These are phyloP conservation scores for Solanum megistacrolobum DNA, from an alignment of 257 asterid species.

Conservation along the genomic window DNA sequence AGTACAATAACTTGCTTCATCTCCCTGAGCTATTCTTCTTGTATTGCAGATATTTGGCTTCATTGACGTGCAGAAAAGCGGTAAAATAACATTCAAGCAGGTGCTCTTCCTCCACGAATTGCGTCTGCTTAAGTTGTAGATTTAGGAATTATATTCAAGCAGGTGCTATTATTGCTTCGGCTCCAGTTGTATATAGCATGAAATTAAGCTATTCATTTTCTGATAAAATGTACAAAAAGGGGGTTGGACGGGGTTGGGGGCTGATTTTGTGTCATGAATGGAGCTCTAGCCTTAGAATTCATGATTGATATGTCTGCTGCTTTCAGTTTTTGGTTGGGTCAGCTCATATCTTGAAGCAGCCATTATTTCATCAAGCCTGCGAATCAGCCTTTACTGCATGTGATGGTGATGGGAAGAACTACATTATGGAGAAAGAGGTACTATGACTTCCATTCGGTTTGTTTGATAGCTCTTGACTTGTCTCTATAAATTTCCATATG, in stretches of 20 bases:
- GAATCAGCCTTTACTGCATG: conserved; percentile 68
- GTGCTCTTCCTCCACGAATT: conserved; percentile 16
- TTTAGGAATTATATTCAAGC: background rate
- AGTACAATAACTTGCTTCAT: background rate
- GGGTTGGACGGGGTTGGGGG: background rate
- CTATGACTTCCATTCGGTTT: background rate
- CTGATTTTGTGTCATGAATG: background rate
- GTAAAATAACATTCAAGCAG: conserved; percentile 80
- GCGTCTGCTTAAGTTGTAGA: background rate
- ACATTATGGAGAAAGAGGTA: conserved; percentile 68
- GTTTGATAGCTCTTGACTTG: background rate
- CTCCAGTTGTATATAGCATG: background rate
- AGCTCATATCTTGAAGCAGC: conserved; percentile 78
- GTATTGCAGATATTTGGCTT: conserved; percentile 61
- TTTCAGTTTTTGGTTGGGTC: conserved; percentile 93
- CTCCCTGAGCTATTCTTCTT: background rate
- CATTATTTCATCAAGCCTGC: conserved; percentile 51
- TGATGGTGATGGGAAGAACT: conserved; percentile 26
- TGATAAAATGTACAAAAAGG: background rate
- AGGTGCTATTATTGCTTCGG: background rate
- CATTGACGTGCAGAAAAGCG: conserved; percentile 63
- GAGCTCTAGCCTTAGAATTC: background rate
- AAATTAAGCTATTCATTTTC: background rate
- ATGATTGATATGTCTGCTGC: background rate
- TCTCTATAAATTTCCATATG: background rate